phyloP scores from a whole-genome alignment of 306 rosid genomes.

The Dalbergia oliveri region DNA sequence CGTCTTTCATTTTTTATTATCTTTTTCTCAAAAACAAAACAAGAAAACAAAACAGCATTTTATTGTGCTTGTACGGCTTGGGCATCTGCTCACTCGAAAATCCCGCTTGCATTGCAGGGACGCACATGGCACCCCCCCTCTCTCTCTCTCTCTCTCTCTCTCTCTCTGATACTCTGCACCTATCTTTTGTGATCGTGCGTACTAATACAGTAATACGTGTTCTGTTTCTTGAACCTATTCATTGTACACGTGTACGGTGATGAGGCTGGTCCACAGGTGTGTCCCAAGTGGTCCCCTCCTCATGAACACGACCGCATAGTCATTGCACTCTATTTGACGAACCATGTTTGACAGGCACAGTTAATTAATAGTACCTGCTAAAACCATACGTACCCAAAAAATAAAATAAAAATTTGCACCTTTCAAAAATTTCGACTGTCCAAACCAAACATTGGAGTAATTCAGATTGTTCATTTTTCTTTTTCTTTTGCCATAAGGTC shows the following conservation, averaged over 20 bases:
- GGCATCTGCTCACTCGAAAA: conserved; percentile 36
- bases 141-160: conserved; percentile 1
- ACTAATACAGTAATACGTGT: conserved; percentile 45
- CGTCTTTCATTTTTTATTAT: background rate
- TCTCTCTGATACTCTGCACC: conserved; percentile 37
- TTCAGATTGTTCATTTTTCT: conserved; percentile 5
- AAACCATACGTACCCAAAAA: background rate
- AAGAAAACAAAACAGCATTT: conserved; percentile 34
- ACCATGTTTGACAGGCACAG: background rate
- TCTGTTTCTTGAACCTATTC: conserved; percentile 34
- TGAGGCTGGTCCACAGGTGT: conserved; percentile 40
- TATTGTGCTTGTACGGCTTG: conserved; percentile 48
- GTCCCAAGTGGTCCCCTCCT: conserved; percentile 17
- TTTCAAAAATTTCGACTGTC: background rate
- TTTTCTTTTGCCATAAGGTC: background rate
- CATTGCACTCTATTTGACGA: background rate
- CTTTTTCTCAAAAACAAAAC: conserved; percentile 1
- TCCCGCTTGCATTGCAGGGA: conserved; percentile 47
- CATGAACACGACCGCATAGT: background rate
- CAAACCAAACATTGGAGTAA: background rate
- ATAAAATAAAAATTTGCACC: background rate
- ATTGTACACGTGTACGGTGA: conserved; percentile 65
- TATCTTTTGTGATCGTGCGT: conserved; percentile 55
- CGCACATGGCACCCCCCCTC: conserved; percentile 57
- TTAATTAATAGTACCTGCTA: conserved; percentile 6